These are phyloP conservation scores for Sphaerulina vaccinii DNA, from an alignment of 2,329 filamentous ascomycete genomes.

Conservation along the genomic window DNA sequence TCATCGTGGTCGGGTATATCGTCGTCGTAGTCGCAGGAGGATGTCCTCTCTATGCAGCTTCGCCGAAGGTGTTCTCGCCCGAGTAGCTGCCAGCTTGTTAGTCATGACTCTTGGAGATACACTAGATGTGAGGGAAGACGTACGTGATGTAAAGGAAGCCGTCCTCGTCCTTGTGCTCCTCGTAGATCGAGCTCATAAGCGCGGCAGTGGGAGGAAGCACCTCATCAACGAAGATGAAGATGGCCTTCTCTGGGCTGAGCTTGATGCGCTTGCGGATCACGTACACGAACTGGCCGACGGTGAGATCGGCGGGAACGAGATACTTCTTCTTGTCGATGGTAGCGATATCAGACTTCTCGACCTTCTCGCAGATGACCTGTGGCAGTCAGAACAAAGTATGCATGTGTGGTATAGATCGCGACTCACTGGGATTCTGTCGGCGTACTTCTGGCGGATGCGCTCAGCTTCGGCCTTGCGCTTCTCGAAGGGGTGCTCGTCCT, in stretches of 20 bases:
- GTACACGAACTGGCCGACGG: constrained; percentile 99
- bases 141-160: constrained; percentile 98
- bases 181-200: constrained; percentile 99
- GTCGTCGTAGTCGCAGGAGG: constrained; percentile 8
- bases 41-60: constrained; percentile 39
- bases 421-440: constrained; percentile 95
- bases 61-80: constrained; percentile 97
- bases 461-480: constrained; percentile 99
- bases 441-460: constrained; percentile 98
- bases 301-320: constrained; percentile 93
- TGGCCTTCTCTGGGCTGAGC: constrained; percentile 98
- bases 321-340: constrained; percentile 99
- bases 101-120: background rate
- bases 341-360: constrained; percentile 98
- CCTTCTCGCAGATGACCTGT: constrained; percentile 98
- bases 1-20: constrained; percentile 10
- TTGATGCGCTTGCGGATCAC: constrained; percentile 99
- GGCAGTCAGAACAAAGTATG: constrained; percentile 8
- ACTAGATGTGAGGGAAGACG: constrained; percentile 33
- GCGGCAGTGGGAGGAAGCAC: constrained; percentile 94
- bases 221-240: constrained; percentile 99
- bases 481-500: constrained; percentile 99
- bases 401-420: constrained; percentile 4
- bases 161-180: constrained; percentile 89
- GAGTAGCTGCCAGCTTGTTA: constrained; percentile 66